Conservation (phyloP, 1,139 yeast species). For the Sugiyamaella castrensis region DNA sequence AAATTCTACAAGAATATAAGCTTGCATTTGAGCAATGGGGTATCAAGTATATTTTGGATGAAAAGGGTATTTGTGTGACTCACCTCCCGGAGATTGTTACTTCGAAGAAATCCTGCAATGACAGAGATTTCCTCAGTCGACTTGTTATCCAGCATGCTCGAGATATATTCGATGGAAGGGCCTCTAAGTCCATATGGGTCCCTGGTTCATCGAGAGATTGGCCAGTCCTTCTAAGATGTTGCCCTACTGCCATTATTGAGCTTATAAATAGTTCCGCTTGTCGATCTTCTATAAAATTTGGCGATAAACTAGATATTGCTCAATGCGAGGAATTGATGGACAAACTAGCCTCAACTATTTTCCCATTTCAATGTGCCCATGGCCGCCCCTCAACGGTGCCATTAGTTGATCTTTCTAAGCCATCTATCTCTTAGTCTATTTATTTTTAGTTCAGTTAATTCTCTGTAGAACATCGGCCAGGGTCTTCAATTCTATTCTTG, state of each 20-base stretch:
- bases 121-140: conserved; percentile 14
- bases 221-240: conserved; percentile 14
- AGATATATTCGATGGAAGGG: conserved; percentile 16
- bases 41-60: conserved; percentile 14
- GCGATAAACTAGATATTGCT: conserved; percentile 45
- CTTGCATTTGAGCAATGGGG: conserved; percentile 26
- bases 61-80: conserved; percentile 16
- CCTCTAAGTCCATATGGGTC: conserved; percentile 9
- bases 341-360: conserved; percentile 46
- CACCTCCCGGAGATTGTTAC: conserved; percentile 24
- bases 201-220: conserved; percentile 10
- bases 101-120: conserved; percentile 3
- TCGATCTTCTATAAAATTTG: conserved; percentile 70
- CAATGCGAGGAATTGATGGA: conserved; percentile 49
- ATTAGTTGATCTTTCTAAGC: conserved; percentile 31
- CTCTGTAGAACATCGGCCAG: no score
- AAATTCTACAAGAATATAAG: conserved; percentile 15
- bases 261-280: conserved; percentile 65
- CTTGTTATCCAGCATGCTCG: conserved; percentile 20
- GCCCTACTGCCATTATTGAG: conserved; percentile 43
- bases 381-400: conserved; percentile 79
- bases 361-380: conserved; percentile 84
- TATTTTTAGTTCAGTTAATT: no score
- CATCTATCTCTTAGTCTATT: no score
- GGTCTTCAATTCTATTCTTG: no score